Base-by-base conservation (phyloP, 2,329 filamentous ascomycete genomes). In the Aspergillus novoparasiticus region DNA sequence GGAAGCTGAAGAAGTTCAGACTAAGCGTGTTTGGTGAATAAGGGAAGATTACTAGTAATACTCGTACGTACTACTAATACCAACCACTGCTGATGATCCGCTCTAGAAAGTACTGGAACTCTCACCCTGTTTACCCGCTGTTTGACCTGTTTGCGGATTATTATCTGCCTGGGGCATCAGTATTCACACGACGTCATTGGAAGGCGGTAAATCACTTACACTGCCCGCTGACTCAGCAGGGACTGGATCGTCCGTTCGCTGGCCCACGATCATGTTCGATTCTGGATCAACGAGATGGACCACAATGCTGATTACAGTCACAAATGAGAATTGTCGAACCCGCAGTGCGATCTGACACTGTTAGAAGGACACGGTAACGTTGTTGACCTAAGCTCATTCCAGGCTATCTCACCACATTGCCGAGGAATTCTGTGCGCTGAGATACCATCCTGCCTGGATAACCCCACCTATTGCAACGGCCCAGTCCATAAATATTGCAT, bases 91-190 rank as follows among this genome's bases (percentile, higher is more conserved):
- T 67, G 69, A 67, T 66, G 70, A 69, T 71, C 68, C 51, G 57
- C 16, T 63, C 68, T 79, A 74, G 78, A 79, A 80, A 72, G 74
- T 79, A 76, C 77, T 79, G 77, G 78, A 79, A 80, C 69, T 70
- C 66, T 71, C 68, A 64, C 28, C 28, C 30, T 36, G 55, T 28
- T 28, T 28, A 30, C 39, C 41, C 12, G 45, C 56, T 64, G 74
- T 78, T 77, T 78, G 76, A 58, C 59, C 59, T 66, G 74, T 78
- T 78, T 78, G 76, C 64, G 43, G 54, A 23, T 6, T 61, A 8
- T 51, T 23, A 3, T 14, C 2, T 58, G 66, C 72, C 72, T 73
- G 58, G 72, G 70, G 69, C 68, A 34, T 11, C 3, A 23, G 3
- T 0, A 2, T 19, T 9, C n/a, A 21, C 12, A 48, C 61, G 48